A percentile compares a stretch with the other conserved stretches of the same genome.
phyloP scores from a whole-genome alignment of 169 alveolate genomes.

The Plasmodium sp. region DNA sequence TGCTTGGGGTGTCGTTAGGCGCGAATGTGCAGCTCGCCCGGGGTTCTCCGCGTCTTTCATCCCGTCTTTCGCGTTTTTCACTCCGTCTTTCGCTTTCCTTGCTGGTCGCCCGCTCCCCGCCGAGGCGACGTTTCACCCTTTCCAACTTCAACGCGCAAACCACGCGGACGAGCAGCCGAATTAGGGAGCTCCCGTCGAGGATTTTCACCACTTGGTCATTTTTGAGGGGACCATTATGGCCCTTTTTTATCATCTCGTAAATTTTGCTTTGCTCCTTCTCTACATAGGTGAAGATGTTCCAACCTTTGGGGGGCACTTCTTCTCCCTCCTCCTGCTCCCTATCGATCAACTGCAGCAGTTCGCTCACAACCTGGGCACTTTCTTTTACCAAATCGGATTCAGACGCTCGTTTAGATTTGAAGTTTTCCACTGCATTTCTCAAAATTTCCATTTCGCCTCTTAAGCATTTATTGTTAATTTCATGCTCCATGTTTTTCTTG shows the following conservation, averaged over 20 bases:
- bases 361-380: background rate
- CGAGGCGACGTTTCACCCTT: background rate
- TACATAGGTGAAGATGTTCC: background rate
- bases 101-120: background rate
- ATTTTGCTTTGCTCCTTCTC: constrained; percentile 5
- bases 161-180: constrained; percentile 5
- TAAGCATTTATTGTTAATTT: constrained; percentile 13
- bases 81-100: background rate
- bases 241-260: constrained; percentile 8
- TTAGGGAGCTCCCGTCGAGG: constrained; percentile 3
- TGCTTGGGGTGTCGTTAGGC: constrained; percentile 18
- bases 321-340: background rate
- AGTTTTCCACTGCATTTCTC: background rate
- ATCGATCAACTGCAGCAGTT: constrained; percentile 10
- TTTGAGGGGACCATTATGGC: background rate
- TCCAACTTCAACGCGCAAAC: background rate
- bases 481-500: constrained; percentile 15
- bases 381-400: background rate
- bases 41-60: background rate
- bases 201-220: background rate
- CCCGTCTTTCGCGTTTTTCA: background rate
- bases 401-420: background rate
- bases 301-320: background rate
- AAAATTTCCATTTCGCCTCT: background rate
- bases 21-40: background rate